Evolutionary conservation across 1,284 basidiomycete species (phyloP).

Genomic region (Tylopilus orsonianus): DNA sequence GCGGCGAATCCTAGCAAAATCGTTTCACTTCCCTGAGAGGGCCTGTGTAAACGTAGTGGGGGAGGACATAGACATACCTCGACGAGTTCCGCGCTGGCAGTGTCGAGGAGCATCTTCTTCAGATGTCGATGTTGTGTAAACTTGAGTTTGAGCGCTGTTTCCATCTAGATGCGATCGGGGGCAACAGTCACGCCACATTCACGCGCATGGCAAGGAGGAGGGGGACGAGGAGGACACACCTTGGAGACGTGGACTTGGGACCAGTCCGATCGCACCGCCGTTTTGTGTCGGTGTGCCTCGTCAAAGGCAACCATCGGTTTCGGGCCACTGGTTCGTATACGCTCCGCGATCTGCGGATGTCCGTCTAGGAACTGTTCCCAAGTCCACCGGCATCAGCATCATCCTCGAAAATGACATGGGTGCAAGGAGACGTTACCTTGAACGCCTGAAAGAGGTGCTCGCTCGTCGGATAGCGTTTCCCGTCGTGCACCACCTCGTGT

Average conservation of each 20-base stretch:
- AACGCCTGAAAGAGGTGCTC: constrained; percentile 71
- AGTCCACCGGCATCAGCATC: constrained; percentile 7
- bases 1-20: constrained; percentile 32
- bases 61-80: constrained; percentile 27
- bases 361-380: constrained; percentile 30
- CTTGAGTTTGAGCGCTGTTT: constrained; percentile 39
- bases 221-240: constrained; percentile 12
- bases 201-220: no score
- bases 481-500: constrained; percentile 56
- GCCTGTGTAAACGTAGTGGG: background rate
- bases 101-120: constrained; percentile 37
- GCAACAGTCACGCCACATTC: no score
- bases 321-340: constrained; percentile 31
- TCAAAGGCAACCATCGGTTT: constrained; percentile 35
- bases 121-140: constrained; percentile 43
- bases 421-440: constrained; percentile 41
- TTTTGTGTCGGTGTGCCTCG: constrained; percentile 35
- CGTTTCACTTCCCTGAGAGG: background rate
- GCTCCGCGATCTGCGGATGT: constrained; percentile 35
- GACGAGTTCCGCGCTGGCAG: constrained; percentile 36
- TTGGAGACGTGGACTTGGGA: constrained; percentile 30
- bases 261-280: constrained; percentile 35
- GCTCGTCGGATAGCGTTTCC: constrained; percentile 60
- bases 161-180: no score
- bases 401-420: no score